phyloP scores from a whole-genome alignment of 371 early-diverging fungal genomes.

The Mucor ambiguus region DNA sequence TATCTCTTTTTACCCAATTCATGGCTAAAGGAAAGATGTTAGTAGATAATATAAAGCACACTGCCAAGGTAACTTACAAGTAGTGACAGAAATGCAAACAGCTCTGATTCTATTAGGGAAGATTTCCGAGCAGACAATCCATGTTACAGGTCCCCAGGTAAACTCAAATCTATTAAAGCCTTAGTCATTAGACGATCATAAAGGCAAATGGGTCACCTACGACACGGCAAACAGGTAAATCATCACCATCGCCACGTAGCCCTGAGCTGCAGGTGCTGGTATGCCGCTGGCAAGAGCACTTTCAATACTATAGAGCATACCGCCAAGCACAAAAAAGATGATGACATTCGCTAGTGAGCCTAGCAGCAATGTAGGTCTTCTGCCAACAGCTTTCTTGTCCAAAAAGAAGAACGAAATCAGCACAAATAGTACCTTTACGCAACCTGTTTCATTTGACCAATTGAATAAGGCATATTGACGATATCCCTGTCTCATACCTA shows the following conservation, averaged over 20 bases:
- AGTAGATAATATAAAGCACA: not conserved
- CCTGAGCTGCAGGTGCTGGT: conserved; percentile 7
- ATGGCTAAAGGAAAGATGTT: not conserved
- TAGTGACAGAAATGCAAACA: conserved; percentile 78
- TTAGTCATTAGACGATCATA: not conserved
- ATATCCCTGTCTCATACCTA: not conserved
- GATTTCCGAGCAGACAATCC: conserved; percentile 88
- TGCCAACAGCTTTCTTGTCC: conserved; percentile 17
- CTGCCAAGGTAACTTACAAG: conserved; percentile 66
- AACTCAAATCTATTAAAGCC: conserved; percentile 34
- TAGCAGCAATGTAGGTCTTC: conserved; percentile 12
- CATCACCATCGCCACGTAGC: conserved; percentile 25
- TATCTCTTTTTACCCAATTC: not conserved
- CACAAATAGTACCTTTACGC: conserved; percentile 17
- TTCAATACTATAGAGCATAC: conserved; percentile 38
- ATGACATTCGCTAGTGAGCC: conserved; percentile 20
- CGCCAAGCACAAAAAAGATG: conserved; percentile 42
- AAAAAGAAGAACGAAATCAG: conserved; percentile 15
- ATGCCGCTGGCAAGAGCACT: not conserved
- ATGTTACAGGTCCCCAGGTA: conserved; percentile 87
- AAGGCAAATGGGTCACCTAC: conserved; percentile 1
- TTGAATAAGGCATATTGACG: too few relatives aligned
- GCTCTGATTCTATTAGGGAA: conserved; percentile 70
- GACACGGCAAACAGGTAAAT: conserved; percentile 34
- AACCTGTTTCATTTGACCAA: not conserved